These are phyloP conservation scores for Rhizoctonia solani DNA, from an alignment of 1,284 basidiomycete genomes.

Conservation along the genomic window DNA sequence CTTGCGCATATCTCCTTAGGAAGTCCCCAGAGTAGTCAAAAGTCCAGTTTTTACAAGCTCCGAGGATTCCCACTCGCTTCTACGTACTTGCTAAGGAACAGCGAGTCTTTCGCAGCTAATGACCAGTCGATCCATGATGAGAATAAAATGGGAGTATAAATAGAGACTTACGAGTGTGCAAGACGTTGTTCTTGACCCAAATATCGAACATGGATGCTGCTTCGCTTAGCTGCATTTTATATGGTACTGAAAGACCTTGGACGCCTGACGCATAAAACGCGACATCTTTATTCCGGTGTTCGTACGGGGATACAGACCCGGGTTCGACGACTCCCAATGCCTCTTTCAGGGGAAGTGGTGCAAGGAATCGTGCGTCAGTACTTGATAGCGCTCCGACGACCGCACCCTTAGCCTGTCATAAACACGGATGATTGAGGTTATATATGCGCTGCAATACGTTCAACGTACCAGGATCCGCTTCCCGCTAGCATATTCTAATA, in stretches of 20 bases:
- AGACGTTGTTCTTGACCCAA: constrained; percentile 62
- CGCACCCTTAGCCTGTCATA: constrained; percentile 59
- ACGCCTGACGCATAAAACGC: constrained; percentile 61
- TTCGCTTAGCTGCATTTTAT: constrained; percentile 57
- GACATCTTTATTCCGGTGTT: constrained; percentile 53
- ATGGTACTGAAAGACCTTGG: constrained; percentile 53
- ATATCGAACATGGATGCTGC: constrained; percentile 70
- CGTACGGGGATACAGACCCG: constrained; percentile 51
- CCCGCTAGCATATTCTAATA: constrained; percentile 78
- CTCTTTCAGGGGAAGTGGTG: constrained; percentile 63
- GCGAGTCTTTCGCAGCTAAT: constrained; percentile 60
- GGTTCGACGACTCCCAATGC: constrained; percentile 52
- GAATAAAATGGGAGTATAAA: constrained; percentile 4
- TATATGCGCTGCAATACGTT: background rate
- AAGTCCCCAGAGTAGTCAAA: constrained; percentile 49
- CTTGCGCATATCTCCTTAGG: constrained; percentile 26
- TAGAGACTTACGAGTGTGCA: constrained; percentile 54
- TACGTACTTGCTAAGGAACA: constrained; percentile 72
- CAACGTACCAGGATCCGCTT: constrained; percentile 64
- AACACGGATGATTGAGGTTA: constrained; percentile 36
- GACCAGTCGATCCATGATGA: background rate
- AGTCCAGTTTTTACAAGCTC: constrained; percentile 76
- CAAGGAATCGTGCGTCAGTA: constrained; percentile 57
- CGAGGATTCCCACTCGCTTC: constrained; percentile 73
- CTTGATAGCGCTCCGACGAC: constrained; percentile 67